Evolutionary conservation across 768 basidiomycete genomes (phyloP).

Genomic region (Mycena chlorophos): DNA sequence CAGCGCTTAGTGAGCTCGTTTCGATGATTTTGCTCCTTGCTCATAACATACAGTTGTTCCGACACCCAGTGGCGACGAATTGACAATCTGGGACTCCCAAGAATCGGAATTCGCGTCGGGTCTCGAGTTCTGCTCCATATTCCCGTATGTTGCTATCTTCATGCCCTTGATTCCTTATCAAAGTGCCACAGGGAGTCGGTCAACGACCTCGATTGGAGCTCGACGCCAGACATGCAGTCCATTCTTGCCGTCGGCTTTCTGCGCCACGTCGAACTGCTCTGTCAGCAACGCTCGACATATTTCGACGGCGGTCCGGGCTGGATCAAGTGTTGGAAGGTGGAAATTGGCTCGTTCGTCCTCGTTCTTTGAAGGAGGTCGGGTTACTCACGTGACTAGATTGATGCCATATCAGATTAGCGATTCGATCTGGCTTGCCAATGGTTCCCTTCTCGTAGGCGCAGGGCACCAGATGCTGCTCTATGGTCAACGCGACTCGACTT

Average conservation of each 20-base stretch:
- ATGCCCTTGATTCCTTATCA: neutral
- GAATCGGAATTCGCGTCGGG: conserved; percentile 93
- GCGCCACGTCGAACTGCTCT: conserved; percentile 80
- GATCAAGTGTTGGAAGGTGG: conserved; percentile 69
- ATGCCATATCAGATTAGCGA: conserved; percentile 80
- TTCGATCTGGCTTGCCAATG: conserved; percentile 88
- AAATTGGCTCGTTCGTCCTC: conserved; percentile 62
- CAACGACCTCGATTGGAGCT: conserved; percentile 89
- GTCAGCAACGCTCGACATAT: conserved; percentile 90
- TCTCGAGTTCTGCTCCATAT: conserved; percentile 69
- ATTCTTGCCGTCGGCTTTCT: conserved; percentile 88
- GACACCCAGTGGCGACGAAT: conserved; percentile 61
- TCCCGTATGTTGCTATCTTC: conserved; percentile 45
- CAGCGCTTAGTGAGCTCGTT: conserved; percentile 66
- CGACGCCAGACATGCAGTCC: conserved; percentile 86
- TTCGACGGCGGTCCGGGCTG: conserved; percentile 82
- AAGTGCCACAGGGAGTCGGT: conserved; percentile 51
- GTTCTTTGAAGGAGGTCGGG: neutral
- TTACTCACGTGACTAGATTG: conserved; percentile 45
- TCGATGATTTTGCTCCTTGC: conserved; percentile 9
- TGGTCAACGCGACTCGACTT: conserved; percentile 43
- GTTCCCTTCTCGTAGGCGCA: conserved; percentile 77
- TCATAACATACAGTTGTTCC: conserved; percentile 53
- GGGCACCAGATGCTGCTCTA: conserved; percentile 84
- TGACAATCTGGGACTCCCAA: conserved; percentile 96